Conservation (phyloP, 2,329 filamentous ascomycete species). For the Didymella pomorum region DNA sequence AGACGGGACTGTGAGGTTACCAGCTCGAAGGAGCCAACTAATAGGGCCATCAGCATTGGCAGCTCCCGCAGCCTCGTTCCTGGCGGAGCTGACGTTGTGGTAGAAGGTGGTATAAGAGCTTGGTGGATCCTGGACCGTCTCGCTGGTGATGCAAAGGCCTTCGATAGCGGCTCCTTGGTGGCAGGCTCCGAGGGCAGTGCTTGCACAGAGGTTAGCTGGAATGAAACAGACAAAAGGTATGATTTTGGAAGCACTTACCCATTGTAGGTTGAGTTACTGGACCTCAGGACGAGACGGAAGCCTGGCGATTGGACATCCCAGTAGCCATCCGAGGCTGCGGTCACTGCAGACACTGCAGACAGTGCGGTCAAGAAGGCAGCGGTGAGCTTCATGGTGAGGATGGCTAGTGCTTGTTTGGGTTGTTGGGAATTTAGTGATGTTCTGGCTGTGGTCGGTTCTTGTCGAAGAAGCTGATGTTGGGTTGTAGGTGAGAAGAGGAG, state of each 20-base stretch:
- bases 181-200: conserved; percentile 40
- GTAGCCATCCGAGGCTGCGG: conserved; percentile 17
- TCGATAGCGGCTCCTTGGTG: conserved; percentile 58
- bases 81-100: conserved; percentile 36
- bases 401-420: background rate
- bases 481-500: conserved; percentile 8
- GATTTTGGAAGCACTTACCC: conserved; percentile 15
- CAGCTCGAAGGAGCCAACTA: conserved; percentile 21
- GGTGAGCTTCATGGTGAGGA: conserved; percentile 17
- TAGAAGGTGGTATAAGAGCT: conserved; percentile 36
- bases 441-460: background rate
- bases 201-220: background rate
- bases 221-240: background rate
- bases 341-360: conserved; percentile 10
- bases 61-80: conserved; percentile 9
- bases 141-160: conserved; percentile 41
- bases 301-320: conserved; percentile 24
- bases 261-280: conserved; percentile 28
- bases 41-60: conserved; percentile 26
- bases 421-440: background rate
- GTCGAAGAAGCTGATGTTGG: conserved; percentile 1
- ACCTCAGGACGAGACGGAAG: conserved; percentile 36
- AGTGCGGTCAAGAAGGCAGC: conserved; percentile 14
- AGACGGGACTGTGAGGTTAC: conserved; percentile 25
- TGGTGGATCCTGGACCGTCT: conserved; percentile 17